Base-by-base conservation (phyloP, 1,139 yeast species). In the Hyphopichia burtonii region DNA sequence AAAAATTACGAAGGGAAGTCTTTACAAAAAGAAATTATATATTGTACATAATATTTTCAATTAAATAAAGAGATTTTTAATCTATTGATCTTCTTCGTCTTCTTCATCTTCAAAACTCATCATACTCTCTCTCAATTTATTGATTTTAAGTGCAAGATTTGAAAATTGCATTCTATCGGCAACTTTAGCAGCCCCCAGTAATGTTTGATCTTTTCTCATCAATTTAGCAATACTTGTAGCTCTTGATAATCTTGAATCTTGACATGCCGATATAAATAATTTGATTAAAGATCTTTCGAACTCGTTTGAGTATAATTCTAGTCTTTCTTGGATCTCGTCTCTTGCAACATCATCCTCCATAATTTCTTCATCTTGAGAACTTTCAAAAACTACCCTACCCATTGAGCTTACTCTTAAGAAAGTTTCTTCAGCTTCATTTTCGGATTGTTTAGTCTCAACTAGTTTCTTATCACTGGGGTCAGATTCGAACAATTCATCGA, bases 171-270 rank as follows among this genome's bases (percentile, higher is more conserved):
- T 80, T 51, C 96, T 77, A 53, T 86, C 86, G 1, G 96, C 88
- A 44, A 93, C 86, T 63, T 86, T 86, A 19, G 79, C 70, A 1
- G 97, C 96, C 0, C 96, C 96, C 44, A 76, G 77, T 48, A 91
- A 67, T 5, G 96, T 96, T 51, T 85, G 82, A 48, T 85, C 91
- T 48, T 82, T 84, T 52, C 81, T 79, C 53, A 93, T 71, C 56
- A 86, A 79, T 51, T 74, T 76, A 4, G 82, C 90, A 37, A 93
- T 62, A 32, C 86, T 83, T 49, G 80, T 70, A 0, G 96, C 94
- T 59, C 84, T 83, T 43, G 76, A 76, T 35, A 78, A 63, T 44
- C 81, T 78, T 38, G 82, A 78, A 28, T 83, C 85, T 36, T 82
- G 74, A 61, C 97, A 90, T 1, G 94, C 82, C 22, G 69, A 72